Evolutionary conservation across 306 rosid species (phyloP).

Genomic region (Abrus precatorius): DNA sequence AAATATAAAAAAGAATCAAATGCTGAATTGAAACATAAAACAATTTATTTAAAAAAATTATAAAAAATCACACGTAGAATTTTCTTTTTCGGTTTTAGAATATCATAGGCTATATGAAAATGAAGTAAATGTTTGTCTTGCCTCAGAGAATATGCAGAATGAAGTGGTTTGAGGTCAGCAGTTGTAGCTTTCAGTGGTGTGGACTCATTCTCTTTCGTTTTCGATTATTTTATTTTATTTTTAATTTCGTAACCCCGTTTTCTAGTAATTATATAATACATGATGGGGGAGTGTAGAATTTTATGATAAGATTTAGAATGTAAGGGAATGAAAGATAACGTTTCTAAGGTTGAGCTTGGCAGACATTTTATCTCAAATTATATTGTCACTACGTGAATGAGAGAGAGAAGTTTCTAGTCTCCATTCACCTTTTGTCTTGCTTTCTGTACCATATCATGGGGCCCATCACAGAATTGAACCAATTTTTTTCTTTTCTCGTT

Average conservation of each 20-base stretch:
- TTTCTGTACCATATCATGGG: constrained; percentile 24
- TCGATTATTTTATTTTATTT: neutral
- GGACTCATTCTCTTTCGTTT: neutral
- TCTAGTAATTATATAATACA: neutral
- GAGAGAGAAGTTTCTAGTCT: neutral
- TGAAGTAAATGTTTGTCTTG: neutral
- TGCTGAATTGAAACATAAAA: neutral
- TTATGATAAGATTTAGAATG: constrained; percentile 33
- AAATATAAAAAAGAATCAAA: too few relatives aligned
- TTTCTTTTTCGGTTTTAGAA: neutral
- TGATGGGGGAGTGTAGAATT: constrained; percentile 10
- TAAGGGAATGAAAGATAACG: constrained; percentile 56
- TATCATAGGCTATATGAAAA: neutral
- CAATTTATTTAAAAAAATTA: neutral
- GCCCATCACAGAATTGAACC: constrained; percentile 22
- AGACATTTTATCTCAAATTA: constrained; percentile 33
- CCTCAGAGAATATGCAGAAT: neutral
- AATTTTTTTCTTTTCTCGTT: neutral
- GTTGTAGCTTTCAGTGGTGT: neutral
- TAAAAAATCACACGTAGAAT: neutral
- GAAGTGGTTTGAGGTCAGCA: neutral
- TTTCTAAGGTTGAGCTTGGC: constrained; percentile 67
- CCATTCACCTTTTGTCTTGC: constrained; percentile 40
- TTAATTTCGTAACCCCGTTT: neutral
- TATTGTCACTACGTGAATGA: constrained; percentile 41